Base-by-base conservation (phyloP, 148 eudicot genomes). In the Amaranthus hypochondriacus region DNA sequence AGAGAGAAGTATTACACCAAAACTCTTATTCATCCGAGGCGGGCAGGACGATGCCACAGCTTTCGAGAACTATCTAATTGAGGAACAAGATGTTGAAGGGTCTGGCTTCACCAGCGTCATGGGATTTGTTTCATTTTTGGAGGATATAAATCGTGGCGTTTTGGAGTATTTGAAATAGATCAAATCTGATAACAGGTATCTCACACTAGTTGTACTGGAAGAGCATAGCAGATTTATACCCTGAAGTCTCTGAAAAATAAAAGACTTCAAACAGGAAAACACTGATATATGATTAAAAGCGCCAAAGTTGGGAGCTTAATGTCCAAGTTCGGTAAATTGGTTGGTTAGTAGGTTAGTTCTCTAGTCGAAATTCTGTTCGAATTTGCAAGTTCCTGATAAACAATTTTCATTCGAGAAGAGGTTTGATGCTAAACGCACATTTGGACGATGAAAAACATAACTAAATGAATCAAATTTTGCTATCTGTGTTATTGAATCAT, bases 111-210 rank as follows among this genome's bases (percentile, higher is more conserved):
- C 93, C 11, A 87, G 92, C 42, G 90, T 81, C 76, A 87, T 88
- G 91, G 99, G 99, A 62, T 92, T 95, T 51, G 92, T 95, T 82
- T 87, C 99, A 60, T 95, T 95, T 87, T 89, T 95, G 18, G 99
- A 95, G 81, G 99, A 95, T 74, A 74, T 95, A 76, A 86, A 58
- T 72, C 92, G 83, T 9, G 81, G 88, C 52, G 97, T 90, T 43
- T 14, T 84, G 60, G 99, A 92, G 72, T 92, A 88, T 74, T 79
- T 92, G 80, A 92, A 85, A 70, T 86, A 81, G 86, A 66, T 54
- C 69, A 75, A 8, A 50, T 71, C 4, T 59, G 67, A 58, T 58
- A 68, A 10, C 70, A 74, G 55, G 74, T 56, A 18, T 63, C 28
- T 5, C 51, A 62, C 70, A 15, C 59, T 55, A 78, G 39, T 48